Evolutionary conservation across 2,329 filamentous ascomycete species (phyloP).

Genomic region (Ceratocystis diversiconidia): DNA sequence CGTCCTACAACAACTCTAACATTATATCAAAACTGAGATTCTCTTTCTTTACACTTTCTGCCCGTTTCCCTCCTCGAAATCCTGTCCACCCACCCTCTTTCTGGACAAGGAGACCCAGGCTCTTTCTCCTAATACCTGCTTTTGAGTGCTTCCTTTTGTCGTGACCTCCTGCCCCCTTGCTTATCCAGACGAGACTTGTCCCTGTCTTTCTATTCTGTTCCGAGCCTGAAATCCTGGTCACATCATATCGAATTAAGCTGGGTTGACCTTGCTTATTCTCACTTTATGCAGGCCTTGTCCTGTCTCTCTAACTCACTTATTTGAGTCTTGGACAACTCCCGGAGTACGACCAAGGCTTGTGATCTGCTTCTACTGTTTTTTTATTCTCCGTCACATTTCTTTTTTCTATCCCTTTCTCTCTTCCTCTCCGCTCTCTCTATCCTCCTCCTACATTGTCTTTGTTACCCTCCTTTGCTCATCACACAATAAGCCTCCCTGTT

Average conservation of each 20-base stretch:
- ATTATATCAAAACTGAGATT: neutral
- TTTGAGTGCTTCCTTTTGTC: conserved; percentile 5
- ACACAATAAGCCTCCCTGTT: neutral
- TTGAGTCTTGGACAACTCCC: conserved; percentile 15
- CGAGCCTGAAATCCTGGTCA: conserved; percentile 10
- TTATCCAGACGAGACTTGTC: neutral
- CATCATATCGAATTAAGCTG: conserved; percentile 4
- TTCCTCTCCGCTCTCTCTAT: neutral
- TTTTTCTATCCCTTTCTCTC: neutral
- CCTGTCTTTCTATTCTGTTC: conserved; percentile 11
- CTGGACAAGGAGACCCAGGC: conserved; percentile 8
- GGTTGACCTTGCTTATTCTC: conserved; percentile 10
- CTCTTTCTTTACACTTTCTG: neutral
- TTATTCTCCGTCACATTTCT: conserved; percentile 4
- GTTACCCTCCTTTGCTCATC: neutral
- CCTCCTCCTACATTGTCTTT: neutral
- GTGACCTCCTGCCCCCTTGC: conserved; percentile 9
- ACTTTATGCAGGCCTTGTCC: conserved; percentile 6
- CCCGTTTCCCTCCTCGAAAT: neutral
- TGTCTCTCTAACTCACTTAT: conserved; percentile 8
- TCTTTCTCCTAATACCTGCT: conserved; percentile 2
- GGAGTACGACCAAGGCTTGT: conserved; percentile 14
- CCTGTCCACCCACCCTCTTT: neutral
- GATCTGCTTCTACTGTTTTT: conserved; percentile 11
- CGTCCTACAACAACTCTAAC: neutral